Evolutionary conservation across 495 filamentous ascomycete genomes (phyloP).

Genomic region (Hypoxylon rickii): DNA sequence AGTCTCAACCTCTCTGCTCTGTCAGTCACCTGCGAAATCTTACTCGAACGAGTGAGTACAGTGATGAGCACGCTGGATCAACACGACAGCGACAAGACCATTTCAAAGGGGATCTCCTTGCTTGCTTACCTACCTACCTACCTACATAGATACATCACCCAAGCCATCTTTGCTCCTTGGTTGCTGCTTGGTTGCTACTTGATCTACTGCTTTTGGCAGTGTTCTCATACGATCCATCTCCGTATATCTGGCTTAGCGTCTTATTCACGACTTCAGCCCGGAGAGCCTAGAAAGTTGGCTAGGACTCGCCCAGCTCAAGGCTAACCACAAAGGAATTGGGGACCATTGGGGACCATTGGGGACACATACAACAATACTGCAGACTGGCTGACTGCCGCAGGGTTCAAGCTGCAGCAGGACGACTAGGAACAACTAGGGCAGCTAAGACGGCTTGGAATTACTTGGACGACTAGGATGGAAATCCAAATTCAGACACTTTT

Average conservation of each 20-base stretch:
- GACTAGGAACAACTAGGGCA: not conserved
- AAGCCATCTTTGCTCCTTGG: slow-evolving; percentile 15
- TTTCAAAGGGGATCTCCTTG: too few species aligned
- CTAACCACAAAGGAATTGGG: slow-evolving; percentile 25
- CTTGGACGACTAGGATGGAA: slow-evolving; percentile 28
- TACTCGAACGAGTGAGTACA: too few species aligned
- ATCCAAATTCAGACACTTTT: slow-evolving; percentile 34
- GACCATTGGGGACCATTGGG: too few species aligned
- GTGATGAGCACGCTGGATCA: too few species aligned
- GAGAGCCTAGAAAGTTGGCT: slow-evolving; percentile 17
- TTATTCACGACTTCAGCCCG: slow-evolving; percentile 23
- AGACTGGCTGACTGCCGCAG: slow-evolving; percentile 2
- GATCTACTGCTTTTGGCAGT: slow-evolving; percentile 8
- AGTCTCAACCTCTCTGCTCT: slow-evolving; percentile 10
- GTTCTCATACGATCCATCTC: slow-evolving; percentile 22
- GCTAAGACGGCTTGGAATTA: too few species aligned
- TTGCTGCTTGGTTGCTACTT: too few species aligned
- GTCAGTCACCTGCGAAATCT: slow-evolving; percentile 1
- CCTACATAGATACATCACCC: too few species aligned
- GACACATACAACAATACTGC: slow-evolving; percentile 26
- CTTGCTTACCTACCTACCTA: too few species aligned
- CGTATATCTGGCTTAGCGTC: slow-evolving; percentile 22
- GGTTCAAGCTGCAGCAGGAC: slow-evolving; percentile 23
- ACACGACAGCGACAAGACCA: too few species aligned
- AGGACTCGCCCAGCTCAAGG: slow-evolving; percentile 8